Evolutionary conservation across 2,329 filamentous ascomycete species (phyloP), one percentile per base, ranked within the genome.

Genomic region (Penicillium sumatraense): DNA sequence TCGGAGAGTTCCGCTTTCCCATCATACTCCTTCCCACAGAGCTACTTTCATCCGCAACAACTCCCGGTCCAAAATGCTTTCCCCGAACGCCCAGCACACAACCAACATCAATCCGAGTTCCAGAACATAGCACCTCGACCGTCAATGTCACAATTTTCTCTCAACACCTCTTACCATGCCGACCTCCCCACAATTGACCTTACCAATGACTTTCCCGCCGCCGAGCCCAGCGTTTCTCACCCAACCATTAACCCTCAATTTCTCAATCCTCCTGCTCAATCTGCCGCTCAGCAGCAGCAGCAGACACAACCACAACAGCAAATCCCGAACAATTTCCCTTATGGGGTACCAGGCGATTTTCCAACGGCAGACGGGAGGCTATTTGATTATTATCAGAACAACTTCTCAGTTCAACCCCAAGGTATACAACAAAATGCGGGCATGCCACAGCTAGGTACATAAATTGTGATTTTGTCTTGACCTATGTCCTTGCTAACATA

Each of bases 161-260:
- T 74, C 14, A 62, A 69, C 24, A 16, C 68, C 9, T 57, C 65
- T 6, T 73, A 63, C 51, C 50, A 67, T 7, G 58, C 66, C 1
- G 65, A 67, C 10, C 49, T 66, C 33, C 53, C 64, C 33, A 62
- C 65, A 10, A 65, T 74, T 21, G 64, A 69, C 48, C 69, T 74
- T 35, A 54, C 66, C 4, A 67, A 66, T 46, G 66, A 70, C 23
- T 77, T 70, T 49, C 23, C 65, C 11, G 60, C 65, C n/a, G 53
- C 58, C 21, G 56, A 63, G 16, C 54, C 58, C 3, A 58, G 53
- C 41, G 57, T 68, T 6, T 14, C 51, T 58, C 69, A 73, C 51
- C 70, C 67, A 27, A 76, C 74, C 4, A 77, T 77, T 44, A 71
- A 77, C 46, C 75, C 75, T 0, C 73, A 74, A 27, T 76, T 72